Base-by-base conservation (phyloP, 441 rosid genomes). In the Populus trichocarpa region DNA sequence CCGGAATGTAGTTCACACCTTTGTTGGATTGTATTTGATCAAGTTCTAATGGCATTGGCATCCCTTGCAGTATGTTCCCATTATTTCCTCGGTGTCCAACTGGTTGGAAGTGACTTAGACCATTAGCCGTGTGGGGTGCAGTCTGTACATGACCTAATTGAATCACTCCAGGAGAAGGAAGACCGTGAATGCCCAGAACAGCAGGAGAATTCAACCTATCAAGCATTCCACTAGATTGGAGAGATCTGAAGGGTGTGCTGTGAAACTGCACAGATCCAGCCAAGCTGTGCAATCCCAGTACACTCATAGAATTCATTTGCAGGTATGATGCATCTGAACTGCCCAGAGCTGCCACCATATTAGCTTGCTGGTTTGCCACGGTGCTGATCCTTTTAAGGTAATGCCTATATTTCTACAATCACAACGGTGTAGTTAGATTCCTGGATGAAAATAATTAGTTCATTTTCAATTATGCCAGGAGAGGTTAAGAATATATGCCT, bases 331-430 rank as follows among this genome's bases (percentile, higher is more conserved):
- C 76, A 78, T 94, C 97, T 11, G 92, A 68, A 79, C 91, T 79
- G n/a, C 88, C 88, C 25, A 85, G 77, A 57, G 91, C 88, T 59
- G 90, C 89, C 38, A 85, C 91, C 89, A 86, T 86, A 68, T 87
- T 86, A 70, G 91, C 92, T 81, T 90, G 96, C 83, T 92, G 96
- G 81, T 85, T 89, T 46, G 92, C 88, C 67, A 83, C 97, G 35
- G 86, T 86, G 81, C 92, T 90, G 77, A 90, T 84, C 81, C 91
- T 89, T 86, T 90, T 95, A 63, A 95, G 90, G 87, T 89, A 91
- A 79, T 90, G 94, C 77, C 98, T 88, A 65, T 87, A 94, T 78
- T 95, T 95, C 98, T 94, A 87, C 82, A 88, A 33, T 75, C 79
- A 85, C 33, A 75, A 69, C 3, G 18, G 75, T 63, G 12, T 23